These are phyloP conservation scores for Aspergillus carlsbadensis DNA, from an alignment of 495 filamentous ascomycete genomes.

Conservation along the genomic window DNA sequence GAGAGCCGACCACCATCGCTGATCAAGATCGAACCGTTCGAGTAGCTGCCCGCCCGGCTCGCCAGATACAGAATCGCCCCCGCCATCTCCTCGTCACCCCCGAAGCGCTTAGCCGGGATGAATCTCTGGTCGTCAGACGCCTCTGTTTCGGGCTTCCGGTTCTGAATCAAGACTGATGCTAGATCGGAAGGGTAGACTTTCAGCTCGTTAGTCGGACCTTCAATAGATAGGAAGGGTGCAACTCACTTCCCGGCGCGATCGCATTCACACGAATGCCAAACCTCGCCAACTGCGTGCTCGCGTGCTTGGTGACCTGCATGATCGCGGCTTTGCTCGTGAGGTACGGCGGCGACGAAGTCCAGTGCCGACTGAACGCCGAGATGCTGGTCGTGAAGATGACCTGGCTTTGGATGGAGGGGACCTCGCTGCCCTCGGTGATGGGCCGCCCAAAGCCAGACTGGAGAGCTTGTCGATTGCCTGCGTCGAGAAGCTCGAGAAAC, in stretches of 20 bases:
- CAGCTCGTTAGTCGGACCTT: conserved; percentile 22
- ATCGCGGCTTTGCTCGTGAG: conserved; percentile 61
- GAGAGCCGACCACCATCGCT: conserved; percentile 57
- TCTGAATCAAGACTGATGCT: conserved; percentile 7
- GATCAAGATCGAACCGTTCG: conserved; percentile 55
- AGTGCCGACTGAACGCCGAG: conserved; percentile 52
- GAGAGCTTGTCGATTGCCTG: conserved; percentile 31
- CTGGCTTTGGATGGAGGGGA: conserved; percentile 42
- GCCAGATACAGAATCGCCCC: conserved; percentile 61
- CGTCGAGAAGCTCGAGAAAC: conserved; percentile 44
- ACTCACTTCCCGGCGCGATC: conserved; percentile 59
- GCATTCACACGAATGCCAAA: conserved; percentile 61
- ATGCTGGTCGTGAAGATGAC: conserved; percentile 62
- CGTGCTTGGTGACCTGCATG: conserved; percentile 59
- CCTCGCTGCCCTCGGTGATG: background rate
- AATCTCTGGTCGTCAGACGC: conserved; percentile 32
- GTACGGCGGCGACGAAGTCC: conserved; percentile 58
- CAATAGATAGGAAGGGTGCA: background rate
- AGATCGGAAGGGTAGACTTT: conserved; percentile 11
- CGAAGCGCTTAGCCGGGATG: conserved; percentile 50
- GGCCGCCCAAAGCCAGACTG: background rate
- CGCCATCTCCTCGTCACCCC: conserved; percentile 60
- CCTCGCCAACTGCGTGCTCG: conserved; percentile 50
- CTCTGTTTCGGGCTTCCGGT: conserved; percentile 24
- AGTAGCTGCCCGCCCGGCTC: conserved; percentile 59